Evolutionary conservation across 2,329 filamentous ascomycete genomes (phyloP).

Genomic region (Penicillium sp.): DNA sequence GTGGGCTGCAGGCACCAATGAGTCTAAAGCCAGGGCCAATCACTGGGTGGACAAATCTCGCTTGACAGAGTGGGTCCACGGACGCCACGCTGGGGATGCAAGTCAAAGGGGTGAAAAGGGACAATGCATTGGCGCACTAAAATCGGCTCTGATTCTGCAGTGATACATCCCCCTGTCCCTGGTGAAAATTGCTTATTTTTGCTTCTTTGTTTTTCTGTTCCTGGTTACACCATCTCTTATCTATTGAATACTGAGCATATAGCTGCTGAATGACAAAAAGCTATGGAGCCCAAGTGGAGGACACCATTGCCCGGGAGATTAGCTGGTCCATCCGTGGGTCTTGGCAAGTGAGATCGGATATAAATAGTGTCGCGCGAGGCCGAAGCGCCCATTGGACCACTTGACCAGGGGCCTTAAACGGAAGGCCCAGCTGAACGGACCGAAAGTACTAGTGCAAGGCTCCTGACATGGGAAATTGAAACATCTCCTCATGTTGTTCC

Average conservation of each 20-base stretch:
- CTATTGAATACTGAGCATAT: too few species aligned
- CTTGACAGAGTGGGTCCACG: slow-evolving; percentile 23
- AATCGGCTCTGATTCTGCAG: not conserved
- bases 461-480: slow-evolving; percentile 14
- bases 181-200: too few species aligned
- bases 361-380: slow-evolving; percentile 18
- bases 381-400: slow-evolving; percentile 2
- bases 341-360: slow-evolving; percentile 22
- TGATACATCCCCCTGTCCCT: not conserved
- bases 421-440: slow-evolving; percentile 1
- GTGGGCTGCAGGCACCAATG: slow-evolving; percentile 24
- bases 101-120: slow-evolving; percentile 14
- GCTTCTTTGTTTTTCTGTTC: too few species aligned
- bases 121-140: not conserved
- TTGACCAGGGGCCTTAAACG: slow-evolving; percentile 1
- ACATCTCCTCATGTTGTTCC: slow-evolving; percentile 9
- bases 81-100: slow-evolving; percentile 25
- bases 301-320: slow-evolving; percentile 15
- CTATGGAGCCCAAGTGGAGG: not conserved
- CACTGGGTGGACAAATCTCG: slow-evolving; percentile 18
- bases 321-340: slow-evolving; percentile 7
- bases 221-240: too few species aligned
- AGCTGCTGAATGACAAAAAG: not conserved
- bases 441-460: not conserved
- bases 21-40: slow-evolving; percentile 13